phyloP scores from a whole-genome alignment of 2,329 filamentous ascomycete genomes.

The Hymenoscyphus linearis region DNA sequence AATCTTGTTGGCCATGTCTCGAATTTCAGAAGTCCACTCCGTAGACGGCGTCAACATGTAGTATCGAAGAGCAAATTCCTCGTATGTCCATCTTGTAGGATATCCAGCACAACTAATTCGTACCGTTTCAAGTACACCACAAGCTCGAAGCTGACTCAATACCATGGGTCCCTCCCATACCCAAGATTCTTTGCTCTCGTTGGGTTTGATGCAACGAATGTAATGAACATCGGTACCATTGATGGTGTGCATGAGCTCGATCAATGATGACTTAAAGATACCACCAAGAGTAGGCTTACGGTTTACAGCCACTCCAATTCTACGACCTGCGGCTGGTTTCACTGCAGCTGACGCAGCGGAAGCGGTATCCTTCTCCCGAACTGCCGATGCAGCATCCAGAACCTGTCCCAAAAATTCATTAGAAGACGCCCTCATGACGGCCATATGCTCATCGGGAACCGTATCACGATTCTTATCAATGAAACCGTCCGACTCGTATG shows the following conservation, averaged over 20 bases:
- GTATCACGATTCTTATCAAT: slow-evolving; percentile 99
- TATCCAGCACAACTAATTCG: slow-evolving; percentile 97
- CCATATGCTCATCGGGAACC: slow-evolving; percentile 96
- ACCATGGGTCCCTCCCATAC: slow-evolving; percentile 99
- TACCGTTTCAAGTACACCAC: slow-evolving; percentile 97
- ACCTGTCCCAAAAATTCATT: slow-evolving; percentile 84
- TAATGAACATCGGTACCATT: slow-evolving; percentile 98
- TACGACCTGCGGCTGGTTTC: slow-evolving; percentile 73
- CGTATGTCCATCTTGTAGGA: slow-evolving; percentile 96
- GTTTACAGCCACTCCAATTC: slow-evolving; percentile 87
- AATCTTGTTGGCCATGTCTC: slow-evolving; percentile 90
- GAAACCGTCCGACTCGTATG: slow-evolving; percentile 97
- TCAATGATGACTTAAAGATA: slow-evolving; percentile 97
- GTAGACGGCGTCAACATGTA: slow-evolving; percentile 94
- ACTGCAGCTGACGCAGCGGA: slow-evolving; percentile 64
- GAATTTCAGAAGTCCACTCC: slow-evolving; percentile 90
- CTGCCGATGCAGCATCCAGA: slow-evolving; percentile 75
- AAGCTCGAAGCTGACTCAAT: slow-evolving; percentile 90
- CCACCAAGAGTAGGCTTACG: slow-evolving; percentile 95
- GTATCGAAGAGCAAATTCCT: slow-evolving; percentile 95
- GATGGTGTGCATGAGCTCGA: slow-evolving; percentile 97
- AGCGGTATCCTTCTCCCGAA: slow-evolving; percentile 81
- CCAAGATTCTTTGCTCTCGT: slow-evolving; percentile 94
- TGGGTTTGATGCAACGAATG: slow-evolving; percentile 98
- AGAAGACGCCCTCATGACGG: slow-evolving; percentile 75